Percentiles rank a stretch among this genome's conserved stretches.
Conservation (phyloP, 1,139 yeast genomes). For the Saccharomyces hybrid region DNA sequence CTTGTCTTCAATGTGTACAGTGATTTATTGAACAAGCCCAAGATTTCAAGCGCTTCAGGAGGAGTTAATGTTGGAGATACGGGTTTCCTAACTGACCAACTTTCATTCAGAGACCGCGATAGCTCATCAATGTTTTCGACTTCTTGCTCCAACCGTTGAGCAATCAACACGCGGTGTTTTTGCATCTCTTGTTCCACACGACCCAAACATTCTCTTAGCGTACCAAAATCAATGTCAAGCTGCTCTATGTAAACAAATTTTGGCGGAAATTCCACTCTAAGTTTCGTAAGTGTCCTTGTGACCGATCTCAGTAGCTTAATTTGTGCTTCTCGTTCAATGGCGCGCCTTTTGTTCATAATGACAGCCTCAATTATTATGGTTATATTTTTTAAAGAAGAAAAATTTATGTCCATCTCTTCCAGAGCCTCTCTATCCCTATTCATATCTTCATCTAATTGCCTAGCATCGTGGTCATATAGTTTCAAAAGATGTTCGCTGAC, state of each 20-base stretch:
- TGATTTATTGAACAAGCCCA: conserved; percentile 27
- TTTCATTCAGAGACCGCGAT: conserved; percentile 28
- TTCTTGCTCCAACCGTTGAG: conserved; percentile 40
- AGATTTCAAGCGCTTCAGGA: conserved; percentile 41
- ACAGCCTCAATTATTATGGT: background rate
- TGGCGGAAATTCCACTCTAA: conserved; percentile 43
- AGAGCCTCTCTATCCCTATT: conserved; percentile 9
- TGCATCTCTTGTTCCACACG: conserved; percentile 38
- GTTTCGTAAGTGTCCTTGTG: conserved; percentile 25
- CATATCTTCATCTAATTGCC: background rate
- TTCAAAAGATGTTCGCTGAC: background rate
- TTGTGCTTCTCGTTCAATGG: background rate
- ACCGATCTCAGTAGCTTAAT: background rate
- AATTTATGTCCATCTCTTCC: background rate
- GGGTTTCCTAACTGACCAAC: conserved; percentile 50
- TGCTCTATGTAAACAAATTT: conserved; percentile 64
- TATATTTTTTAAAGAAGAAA: background rate
- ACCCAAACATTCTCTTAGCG: conserved; percentile 39
- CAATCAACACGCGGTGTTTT: conserved; percentile 39
- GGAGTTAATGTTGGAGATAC: conserved; percentile 42
- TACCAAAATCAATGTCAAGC: conserved; percentile 44
- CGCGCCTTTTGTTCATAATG: background rate
- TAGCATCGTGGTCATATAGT: background rate
- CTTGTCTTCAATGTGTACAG: too few relatives aligned
- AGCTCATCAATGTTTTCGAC: conserved; percentile 36